A percentile compares a stretch with the other conserved stretches of the same genome.
phyloP scores from a whole-genome alignment of 2,329 filamentous ascomycete species.

The Westerdykella aurantiaca region DNA sequence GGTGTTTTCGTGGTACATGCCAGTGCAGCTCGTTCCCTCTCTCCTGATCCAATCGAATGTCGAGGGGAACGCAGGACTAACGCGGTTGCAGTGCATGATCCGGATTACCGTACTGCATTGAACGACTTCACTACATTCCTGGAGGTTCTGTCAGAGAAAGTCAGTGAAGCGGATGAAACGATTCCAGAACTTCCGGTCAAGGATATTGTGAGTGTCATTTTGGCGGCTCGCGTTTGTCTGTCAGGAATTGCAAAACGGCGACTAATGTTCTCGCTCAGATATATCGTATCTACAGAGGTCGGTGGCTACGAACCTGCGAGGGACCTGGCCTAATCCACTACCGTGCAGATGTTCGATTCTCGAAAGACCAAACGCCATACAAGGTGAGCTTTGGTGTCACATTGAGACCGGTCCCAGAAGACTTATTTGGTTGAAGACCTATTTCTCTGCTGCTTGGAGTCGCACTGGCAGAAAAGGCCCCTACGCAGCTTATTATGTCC shows the following conservation, averaged over 20 bases:
- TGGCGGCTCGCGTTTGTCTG: not conserved
- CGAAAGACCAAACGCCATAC: constrained; percentile 78
- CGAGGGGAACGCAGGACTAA: constrained; percentile 1
- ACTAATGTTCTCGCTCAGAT: constrained; percentile 42
- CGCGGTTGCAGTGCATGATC: constrained; percentile 60
- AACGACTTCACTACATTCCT: constrained; percentile 80
- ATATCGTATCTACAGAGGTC: constrained; percentile 72
- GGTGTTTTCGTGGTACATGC: too few relatives aligned
- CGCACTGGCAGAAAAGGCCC: constrained; percentile 81
- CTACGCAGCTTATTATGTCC: constrained; percentile 80
- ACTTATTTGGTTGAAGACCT: constrained; percentile 49
- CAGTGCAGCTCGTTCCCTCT: too few relatives aligned
- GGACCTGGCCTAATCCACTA: constrained; percentile 1
- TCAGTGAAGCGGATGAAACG: constrained; percentile 69
- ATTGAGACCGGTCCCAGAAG: constrained; percentile 3
- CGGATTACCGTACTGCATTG: constrained; percentile 69
- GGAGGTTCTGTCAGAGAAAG: constrained; percentile 62
- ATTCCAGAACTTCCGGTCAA: constrained; percentile 81
- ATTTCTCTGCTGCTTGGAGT: constrained; percentile 83
- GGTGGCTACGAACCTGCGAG: not conserved
- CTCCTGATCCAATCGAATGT: too few relatives aligned
- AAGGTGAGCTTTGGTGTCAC: constrained; percentile 51
- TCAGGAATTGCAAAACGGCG: not conserved
- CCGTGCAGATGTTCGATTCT: constrained; percentile 66
- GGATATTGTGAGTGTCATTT: constrained; percentile 55